phyloP scores from a whole-genome alignment of 108 stramenopile genomes.

The Fistulifera pelliculosa region DNA sequence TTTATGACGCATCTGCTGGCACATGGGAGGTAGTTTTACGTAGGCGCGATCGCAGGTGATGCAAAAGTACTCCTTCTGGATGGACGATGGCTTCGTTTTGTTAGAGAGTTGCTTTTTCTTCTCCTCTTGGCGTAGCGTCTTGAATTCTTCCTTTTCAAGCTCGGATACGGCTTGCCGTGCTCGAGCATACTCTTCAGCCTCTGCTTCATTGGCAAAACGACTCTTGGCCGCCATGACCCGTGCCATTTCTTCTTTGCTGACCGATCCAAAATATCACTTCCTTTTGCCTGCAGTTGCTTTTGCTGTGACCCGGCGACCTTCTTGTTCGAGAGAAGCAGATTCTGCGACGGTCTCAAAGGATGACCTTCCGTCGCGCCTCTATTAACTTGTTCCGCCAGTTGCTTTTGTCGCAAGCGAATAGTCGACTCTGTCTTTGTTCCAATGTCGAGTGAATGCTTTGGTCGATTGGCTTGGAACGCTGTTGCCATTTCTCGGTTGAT shows the following conservation, averaged over 20 bases:
- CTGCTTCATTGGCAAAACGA: conserved; percentile 51
- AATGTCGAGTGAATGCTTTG: no score
- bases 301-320: no score
- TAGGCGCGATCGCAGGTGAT: conserved; percentile 22
- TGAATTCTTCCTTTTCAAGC: conserved; percentile 44
- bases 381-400: no score
- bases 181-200: conserved; percentile 63
- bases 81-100: background rate
- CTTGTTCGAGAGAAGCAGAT: background rate
- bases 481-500: no score
- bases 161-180: conserved; percentile 42
- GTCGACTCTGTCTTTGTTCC: no score
- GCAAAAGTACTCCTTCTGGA: conserved; percentile 42
- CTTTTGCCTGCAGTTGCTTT: no score
- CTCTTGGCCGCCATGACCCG: conserved; percentile 45
- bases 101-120: conserved; percentile 3
- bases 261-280: no score
- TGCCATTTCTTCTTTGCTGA: background rate
- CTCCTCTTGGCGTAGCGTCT: conserved; percentile 14
- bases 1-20: conserved; percentile 23
- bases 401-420: no score
- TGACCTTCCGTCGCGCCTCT: no score
- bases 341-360: background rate
- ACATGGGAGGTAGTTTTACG: conserved; percentile 10
- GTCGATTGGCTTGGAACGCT: no score